Conservation (phyloP, 306 rosid species). For the Canavalia ensiformis region DNA sequence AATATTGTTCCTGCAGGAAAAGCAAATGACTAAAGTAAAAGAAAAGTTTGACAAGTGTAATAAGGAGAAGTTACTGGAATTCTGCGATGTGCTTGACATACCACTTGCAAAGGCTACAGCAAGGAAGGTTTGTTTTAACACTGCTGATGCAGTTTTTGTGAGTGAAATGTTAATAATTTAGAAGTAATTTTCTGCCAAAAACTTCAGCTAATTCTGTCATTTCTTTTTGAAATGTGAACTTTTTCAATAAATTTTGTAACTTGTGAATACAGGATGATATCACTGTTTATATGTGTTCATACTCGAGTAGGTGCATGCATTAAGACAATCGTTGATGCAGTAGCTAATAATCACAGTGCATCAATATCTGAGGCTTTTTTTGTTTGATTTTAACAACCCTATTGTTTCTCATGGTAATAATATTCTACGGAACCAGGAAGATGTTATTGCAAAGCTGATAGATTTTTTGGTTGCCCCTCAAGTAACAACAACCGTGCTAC, state of each 20-base stretch:
- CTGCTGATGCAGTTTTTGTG: slow-evolving; percentile 2
- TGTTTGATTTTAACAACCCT: slow-evolving; percentile 5
- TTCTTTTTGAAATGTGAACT: too few species aligned
- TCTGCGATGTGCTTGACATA: slow-evolving; percentile 85
- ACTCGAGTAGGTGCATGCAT: too few species aligned
- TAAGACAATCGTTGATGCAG: too few species aligned
- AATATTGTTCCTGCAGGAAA: slow-evolving; percentile 69
- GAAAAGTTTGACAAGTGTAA: slow-evolving; percentile 91
- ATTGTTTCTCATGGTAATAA: slow-evolving; percentile 32
- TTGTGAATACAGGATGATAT: too few species aligned
- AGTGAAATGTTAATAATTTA: too few species aligned
- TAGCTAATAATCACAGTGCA: too few species aligned
- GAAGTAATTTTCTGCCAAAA: too few species aligned
- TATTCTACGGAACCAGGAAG: slow-evolving; percentile 70
- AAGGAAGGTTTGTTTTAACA: slow-evolving; percentile 75
- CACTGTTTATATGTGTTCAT: too few species aligned
- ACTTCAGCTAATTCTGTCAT: too few species aligned
- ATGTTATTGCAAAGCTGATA: slow-evolving; percentile 74
- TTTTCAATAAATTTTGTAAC: too few species aligned
- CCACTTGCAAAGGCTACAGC: slow-evolving; percentile 70
- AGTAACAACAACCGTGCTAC: slow-evolving; percentile 72
- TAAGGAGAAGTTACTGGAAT: slow-evolving; percentile 90
- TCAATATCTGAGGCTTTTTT: background rate
- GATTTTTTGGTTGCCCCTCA: slow-evolving; percentile 91
- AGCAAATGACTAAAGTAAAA: slow-evolving; percentile 84